Evolutionary conservation across 768 basidiomycete species (phyloP), one percentile per base, ranked within the genome.

Genomic region (Dacryopinax spathularia): DNA sequence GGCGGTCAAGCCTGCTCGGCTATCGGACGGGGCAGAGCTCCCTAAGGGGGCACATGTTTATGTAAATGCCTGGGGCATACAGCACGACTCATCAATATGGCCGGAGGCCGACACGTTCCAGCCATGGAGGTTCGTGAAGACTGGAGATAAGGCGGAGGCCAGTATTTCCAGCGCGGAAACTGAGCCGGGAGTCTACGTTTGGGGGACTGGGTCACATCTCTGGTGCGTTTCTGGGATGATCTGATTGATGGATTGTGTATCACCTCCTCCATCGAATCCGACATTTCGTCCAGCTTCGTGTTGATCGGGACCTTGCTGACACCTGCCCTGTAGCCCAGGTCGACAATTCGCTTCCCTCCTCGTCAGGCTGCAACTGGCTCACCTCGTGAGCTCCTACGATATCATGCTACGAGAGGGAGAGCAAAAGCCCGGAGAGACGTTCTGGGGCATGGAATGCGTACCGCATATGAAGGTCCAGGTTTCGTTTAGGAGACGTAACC

Each of bases 301-400:
- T 22, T 20, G 25, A 20, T 20, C n/a, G n/a, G 13, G 10, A 27
- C 12, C 15, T 3, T 56, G 48, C 48, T 56, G 48, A 56, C 25
- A 22, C 12, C 43, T 12, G 10, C 15, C 39, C 15, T 29, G 33
- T 62, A 78, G 77, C 65, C 77, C 79, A 16, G 77, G 79, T 33
- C 73, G 79, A 13, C 78, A 79, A 68, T 79, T 80, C 66, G 78
- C 78, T 16, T 75, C 75, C 31, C 78, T 75, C 60, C 77, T 77
- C 65, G 63, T 80, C 33, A 82, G 82, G 68, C 68, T 73, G 0
- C 75, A 82, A 70, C 68, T 76, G 35, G 80, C 79, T 0, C 70
- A 76, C 69, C 67, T 78, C 25, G 62, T 77, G 25, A 59, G 75
- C 65, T 73, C 71, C 39, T 79, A 79, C 65, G 79, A 79, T 65